A percentile compares a stretch with the other conserved stretches of the same genome.
Evolutionary conservation across 2,329 filamentous ascomycete species (phyloP).

Genomic region (Paecilomyces niveus): DNA sequence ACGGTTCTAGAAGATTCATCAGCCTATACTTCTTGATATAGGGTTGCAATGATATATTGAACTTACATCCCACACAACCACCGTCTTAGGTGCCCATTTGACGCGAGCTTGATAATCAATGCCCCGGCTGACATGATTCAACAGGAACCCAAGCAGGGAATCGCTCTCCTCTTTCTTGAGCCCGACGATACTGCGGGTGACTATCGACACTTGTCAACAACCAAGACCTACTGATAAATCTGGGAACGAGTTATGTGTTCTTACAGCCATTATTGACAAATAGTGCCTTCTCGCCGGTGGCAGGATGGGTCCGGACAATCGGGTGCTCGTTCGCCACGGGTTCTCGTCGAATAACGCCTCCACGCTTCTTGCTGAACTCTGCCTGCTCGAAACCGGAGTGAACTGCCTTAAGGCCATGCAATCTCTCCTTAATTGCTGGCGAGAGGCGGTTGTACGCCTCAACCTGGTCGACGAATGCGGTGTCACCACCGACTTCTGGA

Average conservation of each 20-base stretch:
- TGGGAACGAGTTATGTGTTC: conserved; percentile 7
- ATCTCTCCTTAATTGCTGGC: conserved; percentile 14
- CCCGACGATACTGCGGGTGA: conserved; percentile 28
- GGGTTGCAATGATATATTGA: conserved; percentile 24
- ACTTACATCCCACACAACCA: conserved; percentile 32
- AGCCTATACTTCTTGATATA: conserved; percentile 20
- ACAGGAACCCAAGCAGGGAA: conserved; percentile 32
- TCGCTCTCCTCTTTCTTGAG: conserved; percentile 38
- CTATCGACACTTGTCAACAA: not conserved
- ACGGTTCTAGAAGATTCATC: conserved; percentile 30
- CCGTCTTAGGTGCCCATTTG: conserved; percentile 18
- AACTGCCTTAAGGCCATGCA: conserved; percentile 22
- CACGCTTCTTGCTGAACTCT: conserved; percentile 8
- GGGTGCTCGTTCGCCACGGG: conserved; percentile 24
- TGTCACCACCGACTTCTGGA: conserved; percentile 23
- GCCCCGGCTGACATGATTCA: conserved; percentile 7
- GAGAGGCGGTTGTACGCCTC: conserved; percentile 23
- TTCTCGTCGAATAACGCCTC: conserved; percentile 21
- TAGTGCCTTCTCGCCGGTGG: conserved; percentile 26
- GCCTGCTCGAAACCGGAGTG: conserved; percentile 22
- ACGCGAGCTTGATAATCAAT: conserved; percentile 17
- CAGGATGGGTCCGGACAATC: conserved; percentile 25
- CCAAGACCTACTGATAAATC: not conserved
- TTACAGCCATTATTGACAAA: conserved; percentile 28
- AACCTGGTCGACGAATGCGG: conserved; percentile 19